Percentiles rank a stretch among this genome's conserved stretches.
Evolutionary conservation across 2,329 filamentous ascomycete species (phyloP).

Genomic region (Huntiella omanensis): DNA sequence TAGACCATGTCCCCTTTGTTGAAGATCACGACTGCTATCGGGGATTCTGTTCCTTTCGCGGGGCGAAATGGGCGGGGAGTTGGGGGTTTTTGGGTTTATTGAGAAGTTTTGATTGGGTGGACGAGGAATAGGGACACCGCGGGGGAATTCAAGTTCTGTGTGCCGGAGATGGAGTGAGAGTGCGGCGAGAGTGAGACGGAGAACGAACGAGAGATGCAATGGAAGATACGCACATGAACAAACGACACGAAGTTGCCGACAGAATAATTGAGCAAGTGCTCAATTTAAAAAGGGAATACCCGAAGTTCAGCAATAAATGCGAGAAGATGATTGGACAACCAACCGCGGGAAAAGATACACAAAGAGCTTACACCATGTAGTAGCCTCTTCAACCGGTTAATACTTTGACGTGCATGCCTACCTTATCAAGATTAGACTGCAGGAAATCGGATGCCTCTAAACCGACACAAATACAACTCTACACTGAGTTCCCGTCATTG

Average conservation of each 20-base stretch:
- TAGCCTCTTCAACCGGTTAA: no score
- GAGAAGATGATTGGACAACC: no score
- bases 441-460: no score
- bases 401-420: no score
- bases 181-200: neutral
- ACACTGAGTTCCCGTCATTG: no score
- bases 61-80: neutral
- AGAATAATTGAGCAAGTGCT: neutral
- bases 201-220: neutral
- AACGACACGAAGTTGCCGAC: neutral
- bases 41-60: no score
- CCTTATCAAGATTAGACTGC: no score
- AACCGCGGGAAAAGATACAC: no score
- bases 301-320: neutral
- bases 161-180: neutral
- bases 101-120: neutral
- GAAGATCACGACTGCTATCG: neutral
- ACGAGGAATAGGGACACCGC: no score
- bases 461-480: no score
- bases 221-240: neutral
- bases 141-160: neutral
- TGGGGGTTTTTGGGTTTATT: neutral
- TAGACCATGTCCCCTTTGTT: conserved; percentile 7
- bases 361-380: no score
- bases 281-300: neutral